phyloP scores from a whole-genome alignment of 176 grass and related monocot species.

The Panicum miliaceum region DNA sequence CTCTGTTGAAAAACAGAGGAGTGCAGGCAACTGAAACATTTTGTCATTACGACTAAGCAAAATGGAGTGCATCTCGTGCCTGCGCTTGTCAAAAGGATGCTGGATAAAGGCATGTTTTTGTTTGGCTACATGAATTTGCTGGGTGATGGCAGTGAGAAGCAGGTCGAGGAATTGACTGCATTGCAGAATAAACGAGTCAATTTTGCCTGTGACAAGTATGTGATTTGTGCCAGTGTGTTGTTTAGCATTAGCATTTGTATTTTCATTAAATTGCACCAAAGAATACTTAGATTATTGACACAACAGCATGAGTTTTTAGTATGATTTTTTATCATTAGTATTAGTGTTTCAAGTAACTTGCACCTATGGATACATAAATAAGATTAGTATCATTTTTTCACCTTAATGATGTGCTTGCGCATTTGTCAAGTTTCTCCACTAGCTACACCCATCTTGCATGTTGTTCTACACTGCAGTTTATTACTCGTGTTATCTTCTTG shows the following conservation, averaged over 20 bases:
- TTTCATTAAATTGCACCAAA: neutral
- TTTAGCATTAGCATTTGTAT: neutral
- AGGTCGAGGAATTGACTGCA: slow-evolving; percentile 64
- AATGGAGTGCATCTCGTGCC: slow-evolving; percentile 45
- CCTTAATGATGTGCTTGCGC: neutral
- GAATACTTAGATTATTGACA: neutral
- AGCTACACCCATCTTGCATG: neutral
- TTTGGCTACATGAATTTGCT: slow-evolving; percentile 84
- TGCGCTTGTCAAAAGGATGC: slow-evolving; percentile 82
- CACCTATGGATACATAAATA: neutral
- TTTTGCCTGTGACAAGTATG: slow-evolving; percentile 77
- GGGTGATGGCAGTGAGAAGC: slow-evolving; percentile 47
- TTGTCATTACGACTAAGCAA: slow-evolving; percentile 69
- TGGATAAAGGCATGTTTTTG: slow-evolving; percentile 69
- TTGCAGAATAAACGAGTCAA: slow-evolving; percentile 60
- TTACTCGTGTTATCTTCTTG: slow-evolving; percentile 18
- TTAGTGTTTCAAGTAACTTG: neutral
- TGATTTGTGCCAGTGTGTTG: slow-evolving; percentile 1
- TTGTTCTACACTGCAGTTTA: neutral
- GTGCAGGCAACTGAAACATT: slow-evolving; percentile 64
- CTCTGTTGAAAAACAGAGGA: slow-evolving; percentile 58
- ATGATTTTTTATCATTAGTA: slow-evolving; percentile 6
- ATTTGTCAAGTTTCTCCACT: neutral
- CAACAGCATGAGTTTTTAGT: neutral
- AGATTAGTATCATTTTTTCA: neutral